Evolutionary conservation across 805 yeast species (phyloP).

Genomic region (Naumovozyma baii): DNA sequence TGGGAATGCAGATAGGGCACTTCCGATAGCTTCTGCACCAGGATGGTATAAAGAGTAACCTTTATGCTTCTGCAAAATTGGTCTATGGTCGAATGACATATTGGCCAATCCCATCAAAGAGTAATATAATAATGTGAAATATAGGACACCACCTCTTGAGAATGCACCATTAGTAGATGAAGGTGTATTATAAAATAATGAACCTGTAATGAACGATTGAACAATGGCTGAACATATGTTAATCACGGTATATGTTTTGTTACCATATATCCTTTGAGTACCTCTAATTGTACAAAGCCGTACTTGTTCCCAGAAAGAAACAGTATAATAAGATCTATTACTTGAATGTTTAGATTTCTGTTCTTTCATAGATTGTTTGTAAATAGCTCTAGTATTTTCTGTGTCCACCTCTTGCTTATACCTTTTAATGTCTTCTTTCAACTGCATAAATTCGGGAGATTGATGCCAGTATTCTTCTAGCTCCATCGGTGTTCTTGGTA

Average conservation of each 20-base stretch:
- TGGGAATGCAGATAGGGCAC: constrained; percentile 54
- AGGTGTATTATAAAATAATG: constrained; percentile 49
- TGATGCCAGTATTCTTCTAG: constrained; percentile 38
- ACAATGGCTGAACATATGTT: constrained; percentile 31
- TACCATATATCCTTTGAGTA: constrained; percentile 49
- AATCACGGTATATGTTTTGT: constrained; percentile 39
- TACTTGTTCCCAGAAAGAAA: constrained; percentile 38
- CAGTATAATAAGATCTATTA: constrained; percentile 21
- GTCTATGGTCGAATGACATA: constrained; percentile 42
- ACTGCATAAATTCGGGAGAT: constrained; percentile 32
- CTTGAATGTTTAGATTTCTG: constrained; percentile 22
- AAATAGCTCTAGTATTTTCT: constrained; percentile 30
- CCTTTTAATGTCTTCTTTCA: constrained; percentile 37
- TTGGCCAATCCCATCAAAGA: constrained; percentile 42
- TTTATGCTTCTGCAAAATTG: constrained; percentile 62
- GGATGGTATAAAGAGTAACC: constrained; percentile 66
- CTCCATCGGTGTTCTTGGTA: constrained; percentile 51
- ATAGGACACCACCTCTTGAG: constrained; percentile 55
- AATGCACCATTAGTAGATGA: constrained; percentile 47
- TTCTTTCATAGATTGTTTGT: constrained; percentile 24
- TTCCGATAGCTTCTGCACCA: constrained; percentile 61
- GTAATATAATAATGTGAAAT: constrained; percentile 49
- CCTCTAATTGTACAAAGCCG: constrained; percentile 42
- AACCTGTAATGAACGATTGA: constrained; percentile 53
- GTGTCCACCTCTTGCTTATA: constrained; percentile 20